phyloP scores from a whole-genome alignment of 192 early-diverging fungal species.

The Backusella sp. region DNA sequence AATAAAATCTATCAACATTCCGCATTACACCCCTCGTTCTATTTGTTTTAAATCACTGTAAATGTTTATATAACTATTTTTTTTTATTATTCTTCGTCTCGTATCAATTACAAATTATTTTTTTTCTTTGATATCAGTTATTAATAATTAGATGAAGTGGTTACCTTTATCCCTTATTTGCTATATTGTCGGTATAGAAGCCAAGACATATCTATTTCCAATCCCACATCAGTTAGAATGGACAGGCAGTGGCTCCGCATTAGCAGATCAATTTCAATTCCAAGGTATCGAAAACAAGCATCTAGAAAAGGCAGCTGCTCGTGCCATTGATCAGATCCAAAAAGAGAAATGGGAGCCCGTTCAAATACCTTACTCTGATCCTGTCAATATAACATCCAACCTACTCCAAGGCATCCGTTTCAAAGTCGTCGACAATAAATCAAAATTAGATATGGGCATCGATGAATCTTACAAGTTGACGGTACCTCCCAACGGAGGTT shows the following conservation, averaged over 20 bases:
- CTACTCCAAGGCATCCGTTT: conserved; percentile 45
- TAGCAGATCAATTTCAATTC: conserved; percentile 18
- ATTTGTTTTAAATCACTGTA: background rate
- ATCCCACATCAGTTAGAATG: conserved; percentile 25
- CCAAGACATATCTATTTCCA: conserved; percentile 32
- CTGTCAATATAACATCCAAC: background rate
- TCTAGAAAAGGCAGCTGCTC: conserved; percentile 24
- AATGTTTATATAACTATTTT: background rate
- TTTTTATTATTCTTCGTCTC: background rate
- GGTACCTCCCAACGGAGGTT: conserved; percentile 46
- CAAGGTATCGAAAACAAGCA: background rate
- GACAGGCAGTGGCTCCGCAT: conserved; percentile 16
- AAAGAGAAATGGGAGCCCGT: conserved; percentile 42
- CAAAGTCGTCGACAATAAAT: conserved; percentile 42
- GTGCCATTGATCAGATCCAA: conserved; percentile 44
- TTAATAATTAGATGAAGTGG: background rate
- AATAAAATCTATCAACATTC: background rate
- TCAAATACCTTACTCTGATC: conserved; percentile 43
- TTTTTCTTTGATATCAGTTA: background rate
- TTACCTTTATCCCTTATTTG: background rate
- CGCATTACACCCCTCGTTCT: background rate
- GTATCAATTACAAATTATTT: background rate
- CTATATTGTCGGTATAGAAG: conserved; percentile 1
- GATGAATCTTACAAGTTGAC: conserved; percentile 72
- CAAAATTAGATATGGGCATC: conserved; percentile 51